These are phyloP conservation scores for Calonectria ilicicola DNA, from an alignment of 2,329 filamentous ascomycete genomes.

Conservation along the genomic window DNA sequence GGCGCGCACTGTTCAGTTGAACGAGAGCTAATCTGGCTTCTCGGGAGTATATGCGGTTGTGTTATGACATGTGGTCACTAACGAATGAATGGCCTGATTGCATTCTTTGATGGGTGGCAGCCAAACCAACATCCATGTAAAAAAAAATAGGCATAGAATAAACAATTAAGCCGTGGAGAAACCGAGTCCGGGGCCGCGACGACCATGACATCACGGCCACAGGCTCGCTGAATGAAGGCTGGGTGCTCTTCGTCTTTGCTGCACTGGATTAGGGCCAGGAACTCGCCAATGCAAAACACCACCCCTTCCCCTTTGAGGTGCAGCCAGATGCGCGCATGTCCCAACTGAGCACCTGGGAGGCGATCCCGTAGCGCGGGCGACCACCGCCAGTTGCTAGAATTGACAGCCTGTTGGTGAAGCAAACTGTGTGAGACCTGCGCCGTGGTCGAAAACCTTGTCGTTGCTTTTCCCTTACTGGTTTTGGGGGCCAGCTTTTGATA, in stretches of 20 bases:
- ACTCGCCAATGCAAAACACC: neutral
- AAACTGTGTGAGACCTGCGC: conserved; percentile 37
- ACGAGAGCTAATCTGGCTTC: neutral
- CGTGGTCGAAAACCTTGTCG: conserved; percentile 11
- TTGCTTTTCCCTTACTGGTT: conserved; percentile 29
- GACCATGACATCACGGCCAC: neutral
- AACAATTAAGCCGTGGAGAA: neutral
- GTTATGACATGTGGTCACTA: neutral
- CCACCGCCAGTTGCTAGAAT: neutral
- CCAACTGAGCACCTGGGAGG: neutral
- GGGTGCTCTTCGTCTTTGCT: neutral
- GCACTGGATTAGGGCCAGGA: neutral
- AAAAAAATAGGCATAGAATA: neutral
- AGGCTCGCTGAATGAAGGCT: neutral
- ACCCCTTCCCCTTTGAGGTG: neutral
- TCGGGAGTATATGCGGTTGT: neutral
- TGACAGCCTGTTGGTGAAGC: neutral
- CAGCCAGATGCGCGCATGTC: neutral
- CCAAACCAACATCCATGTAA: neutral
- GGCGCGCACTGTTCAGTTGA: neutral
- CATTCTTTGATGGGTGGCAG: neutral
- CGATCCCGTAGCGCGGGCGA: neutral
- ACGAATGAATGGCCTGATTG: neutral
- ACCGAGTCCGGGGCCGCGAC: neutral
- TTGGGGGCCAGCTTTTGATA: neutral